A percentile compares a stretch with the other conserved stretches of the same genome.
Evolutionary conservation across 495 filamentous ascomycete genomes (phyloP).

Genomic region (Aspergillus haitiensis): DNA sequence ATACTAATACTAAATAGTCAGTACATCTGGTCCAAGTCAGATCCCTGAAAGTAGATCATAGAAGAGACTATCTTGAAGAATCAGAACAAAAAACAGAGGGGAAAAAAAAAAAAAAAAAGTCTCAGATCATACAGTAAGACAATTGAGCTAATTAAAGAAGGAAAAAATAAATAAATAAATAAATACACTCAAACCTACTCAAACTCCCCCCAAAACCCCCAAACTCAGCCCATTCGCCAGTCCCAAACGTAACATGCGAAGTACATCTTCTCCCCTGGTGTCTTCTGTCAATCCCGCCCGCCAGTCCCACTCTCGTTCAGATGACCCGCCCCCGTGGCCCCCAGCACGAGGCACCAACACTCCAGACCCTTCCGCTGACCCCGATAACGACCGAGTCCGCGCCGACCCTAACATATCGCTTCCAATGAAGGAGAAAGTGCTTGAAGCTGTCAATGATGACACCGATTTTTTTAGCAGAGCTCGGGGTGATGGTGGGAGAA

Average conservation of each 20-base stretch:
- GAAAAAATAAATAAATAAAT: background rate
- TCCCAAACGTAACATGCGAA: conserved; percentile 69
- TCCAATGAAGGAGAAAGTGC: conserved; percentile 68
- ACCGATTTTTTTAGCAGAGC: conserved; percentile 68
- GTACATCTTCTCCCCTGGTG: conserved; percentile 62
- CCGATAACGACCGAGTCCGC: conserved; percentile 48
- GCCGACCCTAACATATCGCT: conserved; percentile 64
- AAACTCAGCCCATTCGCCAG: conserved; percentile 61
- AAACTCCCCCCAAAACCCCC: conserved; percentile 17
- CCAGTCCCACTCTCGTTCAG: conserved; percentile 82
- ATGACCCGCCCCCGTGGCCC: conserved; percentile 36
- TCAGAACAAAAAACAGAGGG: too few relatives aligned
- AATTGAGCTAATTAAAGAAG: background rate
- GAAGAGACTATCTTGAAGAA: too few relatives aligned
- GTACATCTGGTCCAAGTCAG: too few relatives aligned
- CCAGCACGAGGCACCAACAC: conserved; percentile 50
- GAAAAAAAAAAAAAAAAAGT: too few relatives aligned
- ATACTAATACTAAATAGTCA: too few relatives aligned
- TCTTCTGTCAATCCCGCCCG: conserved; percentile 58
- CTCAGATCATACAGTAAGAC: background rate
- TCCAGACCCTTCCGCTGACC: conserved; percentile 53
- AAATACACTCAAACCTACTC: background rate
- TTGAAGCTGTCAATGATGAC: conserved; percentile 53
- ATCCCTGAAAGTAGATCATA: too few relatives aligned
- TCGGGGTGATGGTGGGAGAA: conserved; percentile 52